A percentile compares a stretch with the other conserved stretches of the same genome.
Conservation (phyloP, 768 basidiomycete species). For the Calocybe gangraenosa region DNA sequence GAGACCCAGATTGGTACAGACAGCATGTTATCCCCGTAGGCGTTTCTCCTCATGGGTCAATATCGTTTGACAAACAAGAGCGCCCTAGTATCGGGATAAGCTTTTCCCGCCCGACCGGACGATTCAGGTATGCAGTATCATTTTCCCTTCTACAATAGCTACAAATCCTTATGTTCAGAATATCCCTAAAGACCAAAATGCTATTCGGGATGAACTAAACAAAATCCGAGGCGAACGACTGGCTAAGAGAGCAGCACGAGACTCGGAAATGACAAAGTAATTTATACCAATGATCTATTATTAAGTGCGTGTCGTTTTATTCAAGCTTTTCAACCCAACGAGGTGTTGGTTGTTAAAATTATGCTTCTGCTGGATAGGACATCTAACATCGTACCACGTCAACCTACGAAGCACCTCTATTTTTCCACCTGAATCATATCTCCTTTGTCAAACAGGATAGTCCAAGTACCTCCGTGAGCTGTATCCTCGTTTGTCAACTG, state of each 20-base stretch:
- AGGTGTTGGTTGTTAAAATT: no score
- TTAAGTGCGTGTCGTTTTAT: constrained; percentile 1
- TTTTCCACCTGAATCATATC: constrained; percentile 27
- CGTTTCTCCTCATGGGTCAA: background rate
- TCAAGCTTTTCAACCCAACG: background rate
- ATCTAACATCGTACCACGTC: background rate
- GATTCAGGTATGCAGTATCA: constrained; percentile 34
- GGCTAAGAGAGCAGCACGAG: constrained; percentile 42
- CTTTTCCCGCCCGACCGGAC: constrained; percentile 62
- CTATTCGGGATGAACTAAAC: constrained; percentile 64
- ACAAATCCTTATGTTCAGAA: constrained; percentile 28
- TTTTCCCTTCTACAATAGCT: background rate
- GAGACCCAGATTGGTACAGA: constrained; percentile 85
- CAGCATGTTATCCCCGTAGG: constrained; percentile 70
- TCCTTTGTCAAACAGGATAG: constrained; percentile 38
- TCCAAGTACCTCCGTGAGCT: constrained; percentile 25
- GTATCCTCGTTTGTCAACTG: constrained; percentile 31
- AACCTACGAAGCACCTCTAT: constrained; percentile 1
- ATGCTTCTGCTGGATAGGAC: background rate
- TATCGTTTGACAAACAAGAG: background rate
- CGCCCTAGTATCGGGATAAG: constrained; percentile 61
- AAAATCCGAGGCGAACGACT: constrained; percentile 62
- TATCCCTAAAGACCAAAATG: constrained; percentile 62
- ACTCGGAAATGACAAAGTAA: constrained; percentile 27
- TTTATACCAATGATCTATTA: background rate